A percentile compares a stretch with the other conserved stretches of the same genome.
These are phyloP conservation scores for Pythium diclinum DNA, from an alignment of 352 stramenopile species.

Conservation along the genomic window DNA sequence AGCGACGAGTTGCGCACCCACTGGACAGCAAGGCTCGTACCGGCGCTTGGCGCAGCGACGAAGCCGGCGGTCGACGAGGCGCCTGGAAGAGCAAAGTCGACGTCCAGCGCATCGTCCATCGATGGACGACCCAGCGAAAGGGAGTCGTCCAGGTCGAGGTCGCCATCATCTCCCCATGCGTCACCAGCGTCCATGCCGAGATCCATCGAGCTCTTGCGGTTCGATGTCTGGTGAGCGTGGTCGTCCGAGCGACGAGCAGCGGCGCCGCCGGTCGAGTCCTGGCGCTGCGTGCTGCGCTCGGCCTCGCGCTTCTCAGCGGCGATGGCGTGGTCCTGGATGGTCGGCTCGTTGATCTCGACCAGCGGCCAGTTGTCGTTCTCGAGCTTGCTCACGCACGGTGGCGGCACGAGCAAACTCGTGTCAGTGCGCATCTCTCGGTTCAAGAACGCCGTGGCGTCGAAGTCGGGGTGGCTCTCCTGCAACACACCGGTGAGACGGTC, in stretches of 20 bases:
- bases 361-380: constrained; percentile 97
- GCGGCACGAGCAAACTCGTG: constrained; percentile 90
- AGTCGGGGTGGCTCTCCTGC: constrained; percentile 86
- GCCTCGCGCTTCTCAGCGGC: constrained; percentile 78
- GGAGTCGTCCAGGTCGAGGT: constrained; percentile 84
- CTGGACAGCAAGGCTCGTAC: constrained; percentile 82
- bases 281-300: constrained; percentile 62
- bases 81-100: constrained; percentile 40
- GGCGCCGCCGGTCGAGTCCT: constrained; percentile 32
- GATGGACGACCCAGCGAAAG: constrained; percentile 47
- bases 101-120: constrained; percentile 53
- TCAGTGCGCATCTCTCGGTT: constrained; percentile 59
- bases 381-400: constrained; percentile 90
- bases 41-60: constrained; percentile 88
- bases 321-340: constrained; percentile 79
- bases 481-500: constrained; percentile 91
- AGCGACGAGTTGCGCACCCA: constrained; percentile 97
- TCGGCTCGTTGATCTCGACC: constrained; percentile 92
- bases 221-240: constrained; percentile 30
- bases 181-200: constrained; percentile 70
- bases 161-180: constrained; percentile 80
- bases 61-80: constrained; percentile 55
- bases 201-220: constrained; percentile 71
- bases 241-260: constrained; percentile 33
- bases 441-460: constrained; percentile 67